Conservation (phyloP, 306 rosid genomes). For the Malus asiatica region DNA sequence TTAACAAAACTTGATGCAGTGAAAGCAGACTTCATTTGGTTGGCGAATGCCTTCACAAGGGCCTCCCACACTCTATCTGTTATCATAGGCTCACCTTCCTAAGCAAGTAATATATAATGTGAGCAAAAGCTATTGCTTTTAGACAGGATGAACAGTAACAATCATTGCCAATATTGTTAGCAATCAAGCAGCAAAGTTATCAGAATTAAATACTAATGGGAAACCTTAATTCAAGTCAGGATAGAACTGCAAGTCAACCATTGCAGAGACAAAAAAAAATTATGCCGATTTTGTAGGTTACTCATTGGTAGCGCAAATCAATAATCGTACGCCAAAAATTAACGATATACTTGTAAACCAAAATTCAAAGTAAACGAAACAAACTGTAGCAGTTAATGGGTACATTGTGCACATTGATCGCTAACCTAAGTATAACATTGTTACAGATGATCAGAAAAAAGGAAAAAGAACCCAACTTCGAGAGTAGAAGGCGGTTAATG, state of each 20-base stretch:
- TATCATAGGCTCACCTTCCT: conserved; percentile 93
- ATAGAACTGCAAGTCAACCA: background rate
- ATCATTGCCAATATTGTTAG: background rate
- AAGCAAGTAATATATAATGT: conserved; percentile 18
- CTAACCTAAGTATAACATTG: background rate
- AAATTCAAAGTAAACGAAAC: background rate
- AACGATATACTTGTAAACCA: background rate
- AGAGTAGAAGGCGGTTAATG: background rate
- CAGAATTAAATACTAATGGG: background rate
- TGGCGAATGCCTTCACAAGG: conserved; percentile 82
- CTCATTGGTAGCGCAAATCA: background rate
- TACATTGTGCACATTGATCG: background rate
- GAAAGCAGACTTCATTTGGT: conserved; percentile 95
- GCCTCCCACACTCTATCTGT: conserved; percentile 95
- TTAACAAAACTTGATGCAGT: conserved; percentile 97
- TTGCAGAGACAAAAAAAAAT: background rate
- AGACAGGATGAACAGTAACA: background rate
- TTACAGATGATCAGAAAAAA: background rate
- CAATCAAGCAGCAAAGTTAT: background rate
- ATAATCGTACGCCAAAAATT: background rate
- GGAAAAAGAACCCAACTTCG: background rate
- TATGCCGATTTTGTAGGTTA: background rate
- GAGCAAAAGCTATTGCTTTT: conserved; percentile 5
- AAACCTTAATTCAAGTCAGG: background rate
- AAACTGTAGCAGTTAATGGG: background rate